Conservation (phyloP, 345 rosid species). For the Syzygium oleosum region DNA sequence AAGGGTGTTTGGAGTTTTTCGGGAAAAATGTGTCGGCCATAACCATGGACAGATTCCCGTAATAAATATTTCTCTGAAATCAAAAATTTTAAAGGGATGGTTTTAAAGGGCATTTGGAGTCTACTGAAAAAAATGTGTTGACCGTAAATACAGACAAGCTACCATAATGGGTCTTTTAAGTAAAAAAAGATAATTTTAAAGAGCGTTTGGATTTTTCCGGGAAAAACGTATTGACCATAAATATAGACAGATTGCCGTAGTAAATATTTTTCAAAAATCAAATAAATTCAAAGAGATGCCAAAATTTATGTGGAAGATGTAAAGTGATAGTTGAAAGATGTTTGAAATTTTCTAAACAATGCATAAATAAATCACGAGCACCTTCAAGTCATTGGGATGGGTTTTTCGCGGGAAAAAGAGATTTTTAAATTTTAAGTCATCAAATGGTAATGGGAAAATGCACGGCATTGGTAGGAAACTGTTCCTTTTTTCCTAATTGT, state of each 20-base stretch:
- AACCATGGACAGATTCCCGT: not conserved
- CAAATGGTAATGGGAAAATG: not conserved
- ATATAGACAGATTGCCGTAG: not conserved
- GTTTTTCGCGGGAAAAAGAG: not conserved
- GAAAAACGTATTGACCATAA: not conserved
- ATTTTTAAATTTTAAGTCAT: not conserved
- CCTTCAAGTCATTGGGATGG: not conserved
- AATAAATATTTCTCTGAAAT: not conserved
- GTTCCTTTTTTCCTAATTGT: not conserved
- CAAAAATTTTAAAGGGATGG: too few relatives aligned
- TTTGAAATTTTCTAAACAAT: not conserved
- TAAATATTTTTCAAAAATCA: not conserved
- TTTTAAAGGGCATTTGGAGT: not conserved
- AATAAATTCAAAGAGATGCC: not conserved
- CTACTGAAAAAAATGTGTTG: not conserved
- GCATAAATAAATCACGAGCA: not conserved
- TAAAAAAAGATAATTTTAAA: not conserved
- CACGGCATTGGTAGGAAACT: not conserved
- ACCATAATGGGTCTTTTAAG: accelerated
- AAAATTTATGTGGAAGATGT: not conserved
- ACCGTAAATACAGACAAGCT: accelerated
- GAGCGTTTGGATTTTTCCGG: not conserved
- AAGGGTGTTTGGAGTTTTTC: not conserved
- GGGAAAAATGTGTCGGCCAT: not conserved
- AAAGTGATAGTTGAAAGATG: not conserved